phyloP scores from a whole-genome alignment of 345 rosid species.

The Brassica nigra region DNA sequence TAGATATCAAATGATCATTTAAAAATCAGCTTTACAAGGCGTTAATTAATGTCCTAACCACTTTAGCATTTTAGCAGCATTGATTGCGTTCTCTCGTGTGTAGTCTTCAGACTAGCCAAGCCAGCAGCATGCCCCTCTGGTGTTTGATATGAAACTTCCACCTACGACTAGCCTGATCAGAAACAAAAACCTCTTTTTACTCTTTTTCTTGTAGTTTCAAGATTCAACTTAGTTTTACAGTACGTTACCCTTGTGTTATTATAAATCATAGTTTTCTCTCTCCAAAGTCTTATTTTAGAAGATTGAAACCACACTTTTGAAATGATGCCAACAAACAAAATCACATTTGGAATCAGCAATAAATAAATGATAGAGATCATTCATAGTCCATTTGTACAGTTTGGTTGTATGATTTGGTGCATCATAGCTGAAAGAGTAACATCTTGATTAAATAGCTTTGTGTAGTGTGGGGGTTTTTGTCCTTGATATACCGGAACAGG shows the following conservation, averaged over 20 bases:
- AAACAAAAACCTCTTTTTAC: not conserved
- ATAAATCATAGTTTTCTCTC: conserved; percentile 12
- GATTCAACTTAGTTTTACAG: not conserved
- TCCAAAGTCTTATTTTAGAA: not conserved
- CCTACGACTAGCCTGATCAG: too few relatives aligned
- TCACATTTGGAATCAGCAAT: conserved; percentile 5
- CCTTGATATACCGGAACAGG: conserved; percentile 16
- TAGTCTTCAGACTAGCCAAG: too few relatives aligned
- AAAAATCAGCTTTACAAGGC: too few relatives aligned
- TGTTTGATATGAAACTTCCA: too few relatives aligned
- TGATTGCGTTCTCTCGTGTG: too few relatives aligned
- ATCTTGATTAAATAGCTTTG: conserved; percentile 14
- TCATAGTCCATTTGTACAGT: conserved; percentile 8
- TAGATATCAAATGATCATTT: too few relatives aligned
- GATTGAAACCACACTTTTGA: too few relatives aligned
- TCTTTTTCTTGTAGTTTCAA: conserved; percentile 13
- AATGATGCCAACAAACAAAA: conserved; percentile 10
- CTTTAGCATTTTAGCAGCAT: too few relatives aligned
- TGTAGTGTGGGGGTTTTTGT: not conserved
- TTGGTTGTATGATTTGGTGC: conserved; percentile 1
- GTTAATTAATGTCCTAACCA: too few relatives aligned
- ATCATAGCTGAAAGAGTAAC: conserved; percentile 10
- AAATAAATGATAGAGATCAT: conserved; percentile 25
- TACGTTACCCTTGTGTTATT: not conserved
- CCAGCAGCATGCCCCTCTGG: too few relatives aligned